Conservation (phyloP, 805 yeast species). For the Blastobotrys peoriensis region DNA sequence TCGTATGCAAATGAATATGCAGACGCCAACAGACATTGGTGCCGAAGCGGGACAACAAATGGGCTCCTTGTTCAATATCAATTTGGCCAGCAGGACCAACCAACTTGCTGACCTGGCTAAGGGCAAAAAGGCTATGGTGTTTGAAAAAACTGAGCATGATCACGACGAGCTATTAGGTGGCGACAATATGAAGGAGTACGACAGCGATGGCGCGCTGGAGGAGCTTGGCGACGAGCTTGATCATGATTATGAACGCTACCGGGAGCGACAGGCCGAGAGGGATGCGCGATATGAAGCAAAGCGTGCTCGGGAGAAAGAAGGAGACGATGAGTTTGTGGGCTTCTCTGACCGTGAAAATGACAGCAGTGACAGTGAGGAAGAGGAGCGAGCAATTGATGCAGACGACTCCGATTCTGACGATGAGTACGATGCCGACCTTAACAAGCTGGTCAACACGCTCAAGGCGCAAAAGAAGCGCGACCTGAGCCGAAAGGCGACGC, state of each 20-base stretch:
- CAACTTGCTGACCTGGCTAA: slow-evolving; percentile 62
- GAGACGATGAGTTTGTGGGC: slow-evolving; percentile 28
- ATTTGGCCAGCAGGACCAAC: slow-evolving; percentile 84
- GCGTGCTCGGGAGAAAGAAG: slow-evolving; percentile 37
- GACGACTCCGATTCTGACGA: slow-evolving; percentile 18
- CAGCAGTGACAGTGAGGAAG: slow-evolving; percentile 13
- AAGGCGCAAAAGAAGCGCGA: slow-evolving; percentile 15
- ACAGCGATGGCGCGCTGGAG: slow-evolving; percentile 35
- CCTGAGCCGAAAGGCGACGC: slow-evolving; percentile 31
- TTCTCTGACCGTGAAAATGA: slow-evolving; percentile 26
- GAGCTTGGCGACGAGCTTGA: slow-evolving; percentile 74
- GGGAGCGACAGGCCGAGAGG: slow-evolving; percentile 35
- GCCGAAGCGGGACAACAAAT: slow-evolving; percentile 72
- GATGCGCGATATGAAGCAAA: slow-evolving; percentile 50
- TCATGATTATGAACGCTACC: slow-evolving; percentile 69
- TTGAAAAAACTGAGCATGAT: slow-evolving; percentile 29
- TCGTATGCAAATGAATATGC: slow-evolving; percentile 94
- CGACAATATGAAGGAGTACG: slow-evolving; percentile 31
- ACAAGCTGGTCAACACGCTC: slow-evolving; percentile 18
- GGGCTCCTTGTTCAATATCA: slow-evolving; percentile 77
- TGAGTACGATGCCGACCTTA: slow-evolving; percentile 18
- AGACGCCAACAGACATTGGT: slow-evolving; percentile 89
- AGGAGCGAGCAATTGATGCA: slow-evolving; percentile 9
- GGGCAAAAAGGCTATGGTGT: slow-evolving; percentile 54
- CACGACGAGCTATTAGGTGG: slow-evolving; percentile 21